Base-by-base conservation (phyloP, 441 rosid species). In the Theobroma grandiflorum region DNA sequence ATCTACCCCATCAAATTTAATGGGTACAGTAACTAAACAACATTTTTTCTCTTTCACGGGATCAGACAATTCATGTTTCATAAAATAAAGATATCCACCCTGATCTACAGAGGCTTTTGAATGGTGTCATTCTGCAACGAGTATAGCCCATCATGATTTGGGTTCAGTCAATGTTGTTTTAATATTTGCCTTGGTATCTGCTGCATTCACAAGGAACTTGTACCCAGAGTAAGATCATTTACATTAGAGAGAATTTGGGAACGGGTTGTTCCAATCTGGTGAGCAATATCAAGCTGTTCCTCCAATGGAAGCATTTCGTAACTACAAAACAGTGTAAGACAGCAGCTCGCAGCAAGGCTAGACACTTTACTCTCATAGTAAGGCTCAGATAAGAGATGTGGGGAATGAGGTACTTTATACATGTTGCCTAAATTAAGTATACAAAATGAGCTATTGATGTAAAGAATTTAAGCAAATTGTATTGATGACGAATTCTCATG, bases 221-320 rank as follows among this genome's bases (percentile, higher is more conserved):
- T 95, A 72, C 97, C 98, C 11, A 91, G 79, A 22, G 95, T 83
- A 72, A 97, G 97, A 70, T 97, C 97, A 75, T 91, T 94, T 83
- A 95, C 84, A 85, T 93, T 95, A 18, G 95, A 79, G 58, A 95
- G 87, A 76, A 97, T 90, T 71, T 93, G 96, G 26, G 92, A 83
- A 16, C 99, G 92, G 16, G 96, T 94, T 38, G 99, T 94, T 74
- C 98, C 93, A 69, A 90, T 86, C 92, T 95, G 99, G 67, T 89
- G 86, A 38, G 98, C 96, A 63, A 97, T 92, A 80, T 92, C 96
- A 73, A 92, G 89, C 78, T 97, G 99, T 84, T 95, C 96, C 83
- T 95, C 99, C 89, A 93, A 77, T 15, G 96, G 93, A 69, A 97
- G 93, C 97, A 93, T 93, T 89, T 95, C 98, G 62, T 90, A 97